phyloP scores from a whole-genome alignment of 2,329 filamentous ascomycete genomes.

The Zalaria sp. region DNA sequence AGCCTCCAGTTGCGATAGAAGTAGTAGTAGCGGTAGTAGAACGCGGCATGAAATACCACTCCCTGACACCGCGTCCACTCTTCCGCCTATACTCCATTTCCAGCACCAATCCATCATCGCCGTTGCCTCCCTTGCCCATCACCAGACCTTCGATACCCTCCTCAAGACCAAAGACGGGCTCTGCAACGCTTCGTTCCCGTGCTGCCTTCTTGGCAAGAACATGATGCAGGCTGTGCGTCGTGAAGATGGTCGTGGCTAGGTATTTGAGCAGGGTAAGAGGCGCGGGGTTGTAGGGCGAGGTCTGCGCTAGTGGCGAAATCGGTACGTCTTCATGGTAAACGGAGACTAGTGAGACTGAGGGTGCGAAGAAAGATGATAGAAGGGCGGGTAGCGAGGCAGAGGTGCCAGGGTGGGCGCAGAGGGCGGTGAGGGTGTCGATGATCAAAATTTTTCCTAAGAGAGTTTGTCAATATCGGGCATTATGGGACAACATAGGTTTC shows the following conservation, averaged over 20 bases:
- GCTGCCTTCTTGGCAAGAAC: conserved; percentile 63
- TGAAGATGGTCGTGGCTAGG: conserved; percentile 77
- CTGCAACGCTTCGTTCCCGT: conserved; percentile 56
- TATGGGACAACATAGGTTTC: too few species aligned
- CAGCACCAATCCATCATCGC: conserved; percentile 49
- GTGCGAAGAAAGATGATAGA: conserved; percentile 54
- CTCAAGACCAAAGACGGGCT: conserved; percentile 64
- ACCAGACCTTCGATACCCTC: conserved; percentile 70
- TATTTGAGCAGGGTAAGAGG: conserved; percentile 63
- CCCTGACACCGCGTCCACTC: conserved; percentile 62
- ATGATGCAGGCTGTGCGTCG: conserved; percentile 58
- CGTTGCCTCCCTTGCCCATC: conserved; percentile 47
- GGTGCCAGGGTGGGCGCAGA: conserved; percentile 40
- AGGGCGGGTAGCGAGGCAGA: conserved; percentile 50
- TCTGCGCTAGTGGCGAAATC: conserved; percentile 19
- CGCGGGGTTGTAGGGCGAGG: conserved; percentile 44
- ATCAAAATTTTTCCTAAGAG: conserved; percentile 55
- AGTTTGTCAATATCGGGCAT: conserved; percentile 1
- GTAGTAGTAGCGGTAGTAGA: conserved; percentile 9
- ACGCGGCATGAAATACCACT: conserved; percentile 46
- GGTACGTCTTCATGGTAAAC: conserved; percentile 77
- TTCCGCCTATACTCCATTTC: conserved; percentile 78
- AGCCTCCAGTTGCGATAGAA: conserved; percentile 8
- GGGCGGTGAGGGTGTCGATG: conserved; percentile 63
- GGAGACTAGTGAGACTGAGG: conserved; percentile 57